These are phyloP conservation scores for Paecilomyces sp. DNA, from an alignment of 2,329 filamentous ascomycete species.

Conservation along the genomic window DNA sequence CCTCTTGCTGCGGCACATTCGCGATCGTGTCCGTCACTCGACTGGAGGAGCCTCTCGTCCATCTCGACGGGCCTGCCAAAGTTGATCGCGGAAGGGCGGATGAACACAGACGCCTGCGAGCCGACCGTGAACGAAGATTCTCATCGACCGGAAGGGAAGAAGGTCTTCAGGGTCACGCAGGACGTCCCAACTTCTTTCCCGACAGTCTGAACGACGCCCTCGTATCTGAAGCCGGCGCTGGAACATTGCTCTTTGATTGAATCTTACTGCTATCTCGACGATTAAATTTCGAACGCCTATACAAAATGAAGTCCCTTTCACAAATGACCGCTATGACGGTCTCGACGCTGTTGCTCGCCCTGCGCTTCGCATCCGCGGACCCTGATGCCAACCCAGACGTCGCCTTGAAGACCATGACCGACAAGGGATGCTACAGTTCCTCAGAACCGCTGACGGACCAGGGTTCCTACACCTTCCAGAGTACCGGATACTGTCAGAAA, in stretches of 20 bases:
- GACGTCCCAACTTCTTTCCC: conserved; percentile 27
- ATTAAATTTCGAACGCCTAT: conserved; percentile 2
- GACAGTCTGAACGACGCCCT: conserved; percentile 5
- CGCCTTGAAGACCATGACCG: conserved; percentile 9
- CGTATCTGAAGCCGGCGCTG: conserved; percentile 14
- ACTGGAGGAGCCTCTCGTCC: neutral
- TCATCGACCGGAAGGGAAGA: neutral
- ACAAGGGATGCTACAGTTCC: conserved; percentile 47
- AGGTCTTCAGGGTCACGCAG: conserved; percentile 27
- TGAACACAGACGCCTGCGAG: neutral
- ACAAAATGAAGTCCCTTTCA: conserved; percentile 21
- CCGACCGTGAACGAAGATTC: neutral
- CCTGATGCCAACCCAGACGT: conserved; percentile 4
- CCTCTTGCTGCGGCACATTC: neutral
- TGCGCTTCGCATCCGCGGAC: conserved; percentile 11
- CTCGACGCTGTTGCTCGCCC: conserved; percentile 18
- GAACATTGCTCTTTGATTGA: conserved; percentile 1
- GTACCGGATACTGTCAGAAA: conserved; percentile 48
- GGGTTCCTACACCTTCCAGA: conserved; percentile 46
- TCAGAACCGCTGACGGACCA: conserved; percentile 41
- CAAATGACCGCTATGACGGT: conserved; percentile 16
- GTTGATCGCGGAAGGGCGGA: neutral
- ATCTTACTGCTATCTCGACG: neutral
- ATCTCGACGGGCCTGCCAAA: neutral
- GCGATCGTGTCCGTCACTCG: neutral